phyloP scores from a whole-genome alignment of 73 alveolate genomes.

The Symbiodinium pilosum region DNA sequence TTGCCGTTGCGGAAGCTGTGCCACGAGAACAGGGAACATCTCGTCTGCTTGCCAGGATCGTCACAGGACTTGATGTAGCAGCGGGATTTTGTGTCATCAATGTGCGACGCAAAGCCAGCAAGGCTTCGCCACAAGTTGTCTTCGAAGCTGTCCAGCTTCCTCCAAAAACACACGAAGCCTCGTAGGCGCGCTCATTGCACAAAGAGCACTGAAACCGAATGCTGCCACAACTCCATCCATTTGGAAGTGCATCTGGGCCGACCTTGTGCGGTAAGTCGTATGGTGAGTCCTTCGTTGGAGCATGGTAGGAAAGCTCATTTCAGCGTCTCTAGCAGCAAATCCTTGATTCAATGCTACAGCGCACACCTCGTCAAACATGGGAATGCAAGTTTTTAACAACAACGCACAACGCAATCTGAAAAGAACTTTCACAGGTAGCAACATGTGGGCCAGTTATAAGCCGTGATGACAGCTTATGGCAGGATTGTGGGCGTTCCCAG shows the following conservation, averaged over 20 bases:
- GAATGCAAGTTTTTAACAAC: too few species aligned
- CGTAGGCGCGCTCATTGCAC: background rate
- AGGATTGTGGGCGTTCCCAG: too few species aligned
- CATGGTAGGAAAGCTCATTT: background rate
- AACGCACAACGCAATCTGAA: too few species aligned
- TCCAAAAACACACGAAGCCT: background rate
- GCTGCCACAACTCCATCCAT: conserved; percentile 1
- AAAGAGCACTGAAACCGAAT: background rate
- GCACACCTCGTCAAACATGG: too few species aligned
- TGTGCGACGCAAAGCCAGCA: conserved; percentile 55
- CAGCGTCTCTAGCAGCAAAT: too few species aligned
- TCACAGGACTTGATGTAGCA: conserved; percentile 58
- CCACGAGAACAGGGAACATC: background rate
- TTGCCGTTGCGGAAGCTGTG: too few species aligned
- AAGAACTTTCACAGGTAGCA: too few species aligned
- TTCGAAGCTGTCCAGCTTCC: conserved; percentile 34
- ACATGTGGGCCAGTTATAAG: too few species aligned
- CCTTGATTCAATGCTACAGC: too few species aligned
- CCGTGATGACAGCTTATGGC: too few species aligned
- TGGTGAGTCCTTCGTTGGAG: background rate
- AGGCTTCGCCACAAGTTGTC: conserved; percentile 70
- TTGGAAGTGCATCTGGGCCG: background rate
- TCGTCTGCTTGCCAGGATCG: background rate
- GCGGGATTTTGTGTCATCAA: background rate
- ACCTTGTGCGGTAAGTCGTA: background rate